A percentile compares a stretch with the other conserved stretches of the same genome.
Conservation (phyloP, 176 grass and related monocot species). For the Paspalum vaginatum region DNA sequence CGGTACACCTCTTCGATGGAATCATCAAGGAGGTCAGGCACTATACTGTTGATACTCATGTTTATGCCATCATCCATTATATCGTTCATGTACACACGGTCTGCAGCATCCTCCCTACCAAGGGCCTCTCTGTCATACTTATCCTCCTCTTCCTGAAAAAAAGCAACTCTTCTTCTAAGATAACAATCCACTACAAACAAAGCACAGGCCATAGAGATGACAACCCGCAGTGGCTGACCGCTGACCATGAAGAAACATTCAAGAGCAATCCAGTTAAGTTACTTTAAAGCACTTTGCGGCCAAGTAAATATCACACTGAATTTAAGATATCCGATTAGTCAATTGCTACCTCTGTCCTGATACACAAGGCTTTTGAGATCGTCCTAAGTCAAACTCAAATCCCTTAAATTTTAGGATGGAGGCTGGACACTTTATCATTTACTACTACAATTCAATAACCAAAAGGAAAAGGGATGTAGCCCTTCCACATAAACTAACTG, state of each 20-base stretch:
- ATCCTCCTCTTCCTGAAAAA: slow-evolving; percentile 92
- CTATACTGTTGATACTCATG: slow-evolving; percentile 78
- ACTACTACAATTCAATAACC: not conserved
- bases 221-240: not conserved
- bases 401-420: too few relatives aligned
- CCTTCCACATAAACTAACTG: not conserved
- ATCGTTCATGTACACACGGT: slow-evolving; percentile 91
- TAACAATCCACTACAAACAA: not conserved
- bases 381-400: too few relatives aligned
- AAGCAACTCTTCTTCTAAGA: slow-evolving; percentile 14
- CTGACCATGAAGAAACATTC: not conserved
- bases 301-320: not conserved
- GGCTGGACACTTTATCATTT: not conserved
- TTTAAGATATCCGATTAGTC: not conserved
- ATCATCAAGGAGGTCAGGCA: slow-evolving; percentile 84
- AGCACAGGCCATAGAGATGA: not conserved
- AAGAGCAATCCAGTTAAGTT: not conserved
- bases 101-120: slow-evolving; percentile 55
- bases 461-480: not conserved
- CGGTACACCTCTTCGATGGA: slow-evolving; percentile 37
- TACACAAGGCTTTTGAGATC: too few relatives aligned
- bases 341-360: not conserved
- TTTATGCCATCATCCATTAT: slow-evolving; percentile 76
- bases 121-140: slow-evolving; percentile 80
- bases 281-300: not conserved